These are phyloP conservation scores for Erythrophleum ivorense DNA, from an alignment of 331 rosid species.

Conservation along the genomic window DNA sequence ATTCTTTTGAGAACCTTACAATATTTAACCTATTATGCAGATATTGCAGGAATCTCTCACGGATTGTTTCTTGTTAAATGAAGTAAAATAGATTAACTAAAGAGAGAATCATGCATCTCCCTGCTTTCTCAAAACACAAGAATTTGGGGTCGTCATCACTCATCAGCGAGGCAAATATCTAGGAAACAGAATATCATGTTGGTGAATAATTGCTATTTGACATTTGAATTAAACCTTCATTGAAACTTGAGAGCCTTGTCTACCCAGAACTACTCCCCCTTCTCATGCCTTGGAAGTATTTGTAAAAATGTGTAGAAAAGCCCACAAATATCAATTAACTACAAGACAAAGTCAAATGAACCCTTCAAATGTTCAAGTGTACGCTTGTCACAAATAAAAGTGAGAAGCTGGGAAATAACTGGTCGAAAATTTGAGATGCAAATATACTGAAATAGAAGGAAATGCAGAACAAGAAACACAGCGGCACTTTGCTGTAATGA, in stretches of 20 bases:
- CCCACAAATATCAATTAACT: neutral
- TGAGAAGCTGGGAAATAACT: neutral
- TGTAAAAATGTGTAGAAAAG: neutral
- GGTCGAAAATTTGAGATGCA: neutral
- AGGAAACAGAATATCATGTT: neutral
- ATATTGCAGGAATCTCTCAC: neutral
- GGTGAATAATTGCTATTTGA: neutral
- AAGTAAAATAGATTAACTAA: neutral
- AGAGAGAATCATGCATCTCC: neutral
- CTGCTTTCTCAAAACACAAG: neutral
- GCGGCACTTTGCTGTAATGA: conserved; percentile 13
- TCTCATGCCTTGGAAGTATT: neutral
- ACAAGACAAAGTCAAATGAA: no score
- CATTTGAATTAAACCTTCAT: neutral
- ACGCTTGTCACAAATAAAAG: neutral
- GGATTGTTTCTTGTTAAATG: neutral
- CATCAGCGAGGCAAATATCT: neutral
- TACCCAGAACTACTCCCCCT: neutral
- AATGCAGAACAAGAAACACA: neutral
- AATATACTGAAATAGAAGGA: neutral
- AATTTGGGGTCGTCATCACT: neutral
- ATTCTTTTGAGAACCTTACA: neutral
- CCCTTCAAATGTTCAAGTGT: neutral
- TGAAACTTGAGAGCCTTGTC: neutral
- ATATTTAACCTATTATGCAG: neutral